Evolutionary conservation across 2,329 filamentous ascomycete species (phyloP), one percentile per base, ranked within the genome.

Genomic region (Diaporthe capsici): DNA sequence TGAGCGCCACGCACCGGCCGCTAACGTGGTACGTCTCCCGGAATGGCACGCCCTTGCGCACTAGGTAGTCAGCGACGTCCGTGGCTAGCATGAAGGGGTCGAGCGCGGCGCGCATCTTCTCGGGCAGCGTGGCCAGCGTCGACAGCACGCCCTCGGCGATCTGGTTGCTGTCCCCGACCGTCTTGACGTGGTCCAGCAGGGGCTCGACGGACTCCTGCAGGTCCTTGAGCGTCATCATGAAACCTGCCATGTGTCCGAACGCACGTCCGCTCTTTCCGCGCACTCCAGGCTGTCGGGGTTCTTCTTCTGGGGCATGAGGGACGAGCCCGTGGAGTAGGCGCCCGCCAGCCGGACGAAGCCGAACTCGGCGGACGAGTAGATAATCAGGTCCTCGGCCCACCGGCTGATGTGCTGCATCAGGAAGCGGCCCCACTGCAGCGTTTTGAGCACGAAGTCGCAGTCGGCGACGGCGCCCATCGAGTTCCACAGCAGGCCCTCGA

Each of bases 341-440:
- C 96, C 94, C 9, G 94, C 93, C 53, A 96, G 85, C 76, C 90
- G 89, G 55, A 96, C 91, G 81, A 94, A 96, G 37, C 92, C 91
- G 81, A 95, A 96, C 82, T 96, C 94, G 77, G 91, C 87, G 31
- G 92, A 91, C 53, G 90, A 92, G 87, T 95, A 96, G 81, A 97
- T 90, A 85, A 98, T 97, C 76, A 98, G 86, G 82, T 98, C 95
- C 85, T 98, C 94, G 5, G 93, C 91, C 92, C 94, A 96, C 73
- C 94, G 91, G 73, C 90, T 94, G 79, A 97, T 88, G 86, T 97
- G 95, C 77, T 91, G 88, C 92, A 94, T 96, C 78, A 97, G 87
- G 80, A 93, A 94, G 42, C 90, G 90, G 7, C 91, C 92, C 93
- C 94, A 98, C 83, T 95, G 92, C 85, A 98, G 90, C 1, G 91